Base-by-base conservation (phyloP, 2,329 filamentous ascomycete species). In the Rhytidhysteron rufulum region DNA sequence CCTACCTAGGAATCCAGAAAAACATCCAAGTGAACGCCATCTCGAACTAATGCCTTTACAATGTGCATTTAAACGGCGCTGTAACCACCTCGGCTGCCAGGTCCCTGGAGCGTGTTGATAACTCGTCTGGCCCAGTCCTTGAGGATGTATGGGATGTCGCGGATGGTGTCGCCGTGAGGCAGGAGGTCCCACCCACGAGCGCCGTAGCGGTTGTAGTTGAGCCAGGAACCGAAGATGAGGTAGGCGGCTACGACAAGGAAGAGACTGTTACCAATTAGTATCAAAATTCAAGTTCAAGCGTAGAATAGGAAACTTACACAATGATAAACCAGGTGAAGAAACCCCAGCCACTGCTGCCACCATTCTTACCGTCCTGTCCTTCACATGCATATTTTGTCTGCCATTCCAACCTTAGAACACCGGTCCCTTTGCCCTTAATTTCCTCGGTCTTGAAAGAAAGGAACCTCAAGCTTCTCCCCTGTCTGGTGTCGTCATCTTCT, bases 311-410 rank as follows among this genome's bases (percentile, higher is more conserved):
- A 11, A 49, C 86, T 75, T 70, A 95, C 89, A 97, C 81, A 52
- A 98, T 82, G 52, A 97, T 80, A 58, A 97, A 79, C 93, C 93
- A 98, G 15, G 91, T 96, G 59, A 97, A 97, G 73, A 96, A 93
- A 2, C 93, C 93, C 93, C 91, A 97, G 42, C 71, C 70, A 42
- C 69, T 63, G 31, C 59, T 50, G 29, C 58, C 67, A 31, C 72
- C 70, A 8, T 68, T 70, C 13, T 72, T 68, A 34, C 70, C 67
- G 19, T 63, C 63, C 37, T 59, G 57, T 37, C 66, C 62, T 53
- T 54, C 65, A 63, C 93, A 97, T 1, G 88, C 91, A 59, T 88
- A 83, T 65, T 91, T 88, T 11, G 91, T 96, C 59, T 78, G 73
- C 91, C 91, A 98, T 25, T 85, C 83, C 57, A 97, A 64, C 40